Evolutionary conservation across 805 yeast species (phyloP).

Genomic region (Wickerhamiella kurtzmanii): DNA sequence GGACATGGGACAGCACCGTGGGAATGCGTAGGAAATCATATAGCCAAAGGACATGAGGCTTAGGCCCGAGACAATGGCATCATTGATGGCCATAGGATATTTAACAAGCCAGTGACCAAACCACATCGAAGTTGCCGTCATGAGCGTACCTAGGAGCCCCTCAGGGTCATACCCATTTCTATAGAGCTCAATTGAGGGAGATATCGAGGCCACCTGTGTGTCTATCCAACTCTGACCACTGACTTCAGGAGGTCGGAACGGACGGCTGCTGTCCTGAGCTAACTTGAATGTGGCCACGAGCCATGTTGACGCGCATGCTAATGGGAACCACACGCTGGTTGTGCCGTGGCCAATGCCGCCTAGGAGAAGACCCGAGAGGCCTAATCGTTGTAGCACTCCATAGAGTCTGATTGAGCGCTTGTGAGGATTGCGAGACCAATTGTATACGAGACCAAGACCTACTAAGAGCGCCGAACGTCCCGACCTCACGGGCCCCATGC

Average conservation of each 20-base stretch:
- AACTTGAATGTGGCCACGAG: background rate
- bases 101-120: conserved; percentile 24
- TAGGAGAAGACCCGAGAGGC: conserved; percentile 19
- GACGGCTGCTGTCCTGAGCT: background rate
- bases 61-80: conserved; percentile 19
- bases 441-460: conserved; percentile 24
- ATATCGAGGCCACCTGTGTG: conserved; percentile 13
- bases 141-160: conserved; percentile 27
- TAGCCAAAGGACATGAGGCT: conserved; percentile 21
- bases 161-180: conserved; percentile 26
- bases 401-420: conserved; percentile 1
- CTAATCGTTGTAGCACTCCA: conserved; percentile 24
- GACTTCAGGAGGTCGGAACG: background rate
- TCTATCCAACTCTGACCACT: background rate
- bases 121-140: conserved; percentile 28
- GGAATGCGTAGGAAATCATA: conserved; percentile 20
- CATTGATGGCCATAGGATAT: conserved; percentile 15
- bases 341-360: background rate
- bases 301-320: background rate
- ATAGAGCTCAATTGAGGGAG: conserved; percentile 8
- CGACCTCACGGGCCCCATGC: conserved; percentile 18
- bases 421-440: conserved; percentile 7
- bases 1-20: conserved; percentile 24
- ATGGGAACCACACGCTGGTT: background rate
- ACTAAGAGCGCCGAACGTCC: conserved; percentile 14